phyloP scores from a whole-genome alignment of 805 yeast species.

The Lipomyces kockii region DNA sequence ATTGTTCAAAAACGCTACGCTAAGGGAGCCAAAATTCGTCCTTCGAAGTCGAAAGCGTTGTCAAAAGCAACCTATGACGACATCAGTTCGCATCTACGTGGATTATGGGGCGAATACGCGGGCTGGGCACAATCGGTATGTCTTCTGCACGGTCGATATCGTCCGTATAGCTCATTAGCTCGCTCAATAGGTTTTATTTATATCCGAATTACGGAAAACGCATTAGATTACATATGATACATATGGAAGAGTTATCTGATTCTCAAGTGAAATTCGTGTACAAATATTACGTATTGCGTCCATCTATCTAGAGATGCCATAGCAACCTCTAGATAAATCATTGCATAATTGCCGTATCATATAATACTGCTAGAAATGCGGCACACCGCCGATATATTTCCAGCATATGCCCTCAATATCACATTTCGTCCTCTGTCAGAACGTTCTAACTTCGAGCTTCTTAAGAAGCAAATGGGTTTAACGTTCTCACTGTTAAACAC shows the following conservation, averaged over 20 bases:
- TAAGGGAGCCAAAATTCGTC: slow-evolving; percentile 40
- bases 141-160: not conserved
- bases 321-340: not conserved
- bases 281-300: slow-evolving; percentile 1
- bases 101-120: slow-evolving; percentile 86
- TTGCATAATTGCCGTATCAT: not conserved
- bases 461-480: slow-evolving; percentile 71
- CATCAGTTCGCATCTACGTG: slow-evolving; percentile 63
- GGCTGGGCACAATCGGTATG: slow-evolving; percentile 98
- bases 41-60: slow-evolving; percentile 50
- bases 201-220: slow-evolving; percentile 20
- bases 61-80: slow-evolving; percentile 58
- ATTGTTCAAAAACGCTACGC: slow-evolving; percentile 52
- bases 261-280: not conserved
- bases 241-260: slow-evolving; percentile 3
- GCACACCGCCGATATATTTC: not conserved
- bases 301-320: not conserved
- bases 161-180: not conserved
- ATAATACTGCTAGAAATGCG: not conserved
- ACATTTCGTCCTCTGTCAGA: not conserved
- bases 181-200: slow-evolving; percentile 19
- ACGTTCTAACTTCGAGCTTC: not conserved
- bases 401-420: not conserved
- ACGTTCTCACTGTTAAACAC: slow-evolving; percentile 86
- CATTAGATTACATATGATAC: not conserved